Evolutionary conservation across 768 basidiomycete genomes (phyloP), one percentile per base, ranked within the genome.

Genomic region (Tricholoma saponaceum): DNA sequence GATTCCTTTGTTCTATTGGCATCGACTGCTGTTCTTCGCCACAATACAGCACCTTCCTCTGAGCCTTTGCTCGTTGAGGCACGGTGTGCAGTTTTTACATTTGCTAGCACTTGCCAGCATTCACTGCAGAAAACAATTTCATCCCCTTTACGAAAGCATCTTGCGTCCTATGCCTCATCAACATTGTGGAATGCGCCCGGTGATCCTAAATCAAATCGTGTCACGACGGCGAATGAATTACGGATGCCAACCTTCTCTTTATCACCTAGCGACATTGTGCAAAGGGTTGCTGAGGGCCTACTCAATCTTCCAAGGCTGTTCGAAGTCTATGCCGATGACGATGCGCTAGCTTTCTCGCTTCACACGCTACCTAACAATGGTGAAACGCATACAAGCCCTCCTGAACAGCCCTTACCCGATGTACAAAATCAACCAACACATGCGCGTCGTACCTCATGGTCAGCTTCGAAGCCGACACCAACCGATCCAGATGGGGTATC

Each of bases 311-410:
- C 96, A 2, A 76, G 95, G 56, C 75, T 98, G 14, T 97, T 98
- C 66, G 95, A 98, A 70, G 89, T 95, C 16, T 96, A 97, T 66
- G 92, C 90, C 6, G 87, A 89, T 57, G 95, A 98, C 68, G 93
- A 95, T 59, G 91, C 92, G 9, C 80, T 98, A 8, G 83, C 86
- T 2, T 97, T 95, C 71, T 93, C 92, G 33, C 76, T 98, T 39
- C 85, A 88, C 50, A 92, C 89, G 5, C 74, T 98, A 9, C 92
- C 90, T 0, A 83, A 84, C 63, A 84, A 89, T 57, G 62, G 74
- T 5, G 83, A 87, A 41, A 69, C 81, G 50, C 67, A 83, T 18
- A 79, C 77, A 54, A 76, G 73, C 35, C 66, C 80, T 5, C 66
- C 75, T 2, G 84, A 83, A 57, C 76, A 74, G 58, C 39, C 41